phyloP scores from a whole-genome alignment of 176 grass and related monocot genomes.

The Melocanna baccifera region DNA sequence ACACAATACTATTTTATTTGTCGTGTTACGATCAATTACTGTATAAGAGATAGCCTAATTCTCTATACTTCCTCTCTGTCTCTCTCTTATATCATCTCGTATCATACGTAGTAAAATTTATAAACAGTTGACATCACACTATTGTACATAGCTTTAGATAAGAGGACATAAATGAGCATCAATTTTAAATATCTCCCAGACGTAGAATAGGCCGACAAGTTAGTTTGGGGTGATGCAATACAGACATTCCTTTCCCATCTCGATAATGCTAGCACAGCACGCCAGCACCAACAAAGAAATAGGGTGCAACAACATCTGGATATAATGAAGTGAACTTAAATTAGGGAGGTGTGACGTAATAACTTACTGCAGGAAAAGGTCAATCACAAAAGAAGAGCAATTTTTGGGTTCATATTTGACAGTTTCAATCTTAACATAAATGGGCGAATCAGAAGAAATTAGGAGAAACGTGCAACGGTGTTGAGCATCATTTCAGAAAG shows the following conservation, averaged over 20 bases:
- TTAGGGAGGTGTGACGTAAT: neutral
- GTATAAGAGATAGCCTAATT: no score
- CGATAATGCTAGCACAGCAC: neutral
- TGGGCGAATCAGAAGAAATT: neutral
- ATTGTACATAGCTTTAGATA: no score
- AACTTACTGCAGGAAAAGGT: neutral
- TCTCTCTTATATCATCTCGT: no score
- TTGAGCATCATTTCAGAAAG: conserved; percentile 25
- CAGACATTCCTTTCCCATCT: neutral
- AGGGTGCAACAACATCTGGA: neutral
- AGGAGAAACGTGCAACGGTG: neutral
- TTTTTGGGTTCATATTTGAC: neutral
- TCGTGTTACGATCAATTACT: no score
- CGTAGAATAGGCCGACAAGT: neutral
- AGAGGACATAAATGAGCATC: neutral
- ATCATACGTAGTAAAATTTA: no score
- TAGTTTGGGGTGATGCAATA: neutral
- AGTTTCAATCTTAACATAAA: neutral
- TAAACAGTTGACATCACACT: no score
- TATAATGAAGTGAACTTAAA: conserved; percentile 2
- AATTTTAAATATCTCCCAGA: neutral
- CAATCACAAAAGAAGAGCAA: neutral
- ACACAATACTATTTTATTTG: no score
- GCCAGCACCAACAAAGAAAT: neutral
- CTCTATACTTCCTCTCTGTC: no score